Conservation (phyloP, 1,139 yeast species). For the Diutina siamensis region DNA sequence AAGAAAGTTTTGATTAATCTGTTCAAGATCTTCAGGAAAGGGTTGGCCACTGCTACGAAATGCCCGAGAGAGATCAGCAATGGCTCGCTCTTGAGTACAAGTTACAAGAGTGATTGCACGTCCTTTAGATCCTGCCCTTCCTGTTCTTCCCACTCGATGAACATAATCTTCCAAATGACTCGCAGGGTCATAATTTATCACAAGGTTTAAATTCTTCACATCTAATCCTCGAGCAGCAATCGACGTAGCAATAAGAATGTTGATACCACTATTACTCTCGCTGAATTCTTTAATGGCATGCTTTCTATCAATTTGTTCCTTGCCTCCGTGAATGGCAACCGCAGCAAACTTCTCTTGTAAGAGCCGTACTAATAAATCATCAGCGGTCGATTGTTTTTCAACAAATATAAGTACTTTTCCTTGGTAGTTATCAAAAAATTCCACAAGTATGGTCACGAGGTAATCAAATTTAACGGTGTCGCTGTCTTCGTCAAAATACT, state of each 20-base stretch:
- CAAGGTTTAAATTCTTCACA: constrained; percentile 71
- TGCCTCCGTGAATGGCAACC: constrained; percentile 83
- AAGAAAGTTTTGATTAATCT: constrained; percentile 29
- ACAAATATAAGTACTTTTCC: constrained; percentile 66
- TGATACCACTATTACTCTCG: constrained; percentile 34
- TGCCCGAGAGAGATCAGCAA: constrained; percentile 64
- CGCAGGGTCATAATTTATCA: constrained; percentile 82
- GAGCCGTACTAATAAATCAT: constrained; percentile 48
- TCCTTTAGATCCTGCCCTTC: constrained; percentile 78
- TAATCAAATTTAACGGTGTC: constrained; percentile 36
- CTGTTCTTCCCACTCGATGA: constrained; percentile 94
- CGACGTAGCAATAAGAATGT: constrained; percentile 77
- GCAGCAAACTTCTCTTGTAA: constrained; percentile 46
- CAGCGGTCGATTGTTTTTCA: constrained; percentile 78
- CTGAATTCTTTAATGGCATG: constrained; percentile 66
- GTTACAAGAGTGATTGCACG: constrained; percentile 68
- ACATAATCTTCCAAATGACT: constrained; percentile 92
- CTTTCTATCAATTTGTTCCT: constrained; percentile 77
- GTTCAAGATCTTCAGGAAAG: background rate
- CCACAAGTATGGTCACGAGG: constrained; percentile 37
- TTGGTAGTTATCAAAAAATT: constrained; percentile 11
- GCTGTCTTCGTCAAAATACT: constrained; percentile 29
- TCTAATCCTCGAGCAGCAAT: constrained; percentile 93
- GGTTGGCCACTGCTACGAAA: constrained; percentile 17
- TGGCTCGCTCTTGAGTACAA: constrained; percentile 53